Percentiles rank a stretch among this genome's conserved stretches.
Evolutionary conservation across 139 green algal genomes (phyloP).

Genomic region (Closterium sp.): DNA sequence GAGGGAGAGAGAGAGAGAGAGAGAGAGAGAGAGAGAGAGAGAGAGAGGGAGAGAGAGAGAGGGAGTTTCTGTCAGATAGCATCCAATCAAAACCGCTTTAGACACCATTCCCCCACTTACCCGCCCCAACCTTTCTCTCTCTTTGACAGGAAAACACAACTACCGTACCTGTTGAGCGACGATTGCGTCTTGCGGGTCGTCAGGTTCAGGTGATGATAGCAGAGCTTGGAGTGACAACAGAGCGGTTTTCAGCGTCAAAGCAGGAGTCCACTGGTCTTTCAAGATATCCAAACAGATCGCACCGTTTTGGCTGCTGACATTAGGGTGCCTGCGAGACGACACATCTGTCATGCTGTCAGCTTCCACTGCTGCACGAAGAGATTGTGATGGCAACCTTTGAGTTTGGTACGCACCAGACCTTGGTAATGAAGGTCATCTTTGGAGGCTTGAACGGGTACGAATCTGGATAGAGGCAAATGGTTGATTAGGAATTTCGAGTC

Average conservation of each 20-base stretch:
- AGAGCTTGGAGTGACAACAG: slow-evolving; percentile 92
- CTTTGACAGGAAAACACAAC: background rate
- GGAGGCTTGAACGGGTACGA: slow-evolving; percentile 96
- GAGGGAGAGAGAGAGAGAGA: too few species aligned
- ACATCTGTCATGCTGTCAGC: background rate
- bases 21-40: too few species aligned
- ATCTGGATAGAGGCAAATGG: slow-evolving; percentile 23
- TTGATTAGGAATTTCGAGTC: background rate
- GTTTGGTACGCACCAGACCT: slow-evolving; percentile 64
- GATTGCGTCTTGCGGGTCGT: slow-evolving; percentile 95
- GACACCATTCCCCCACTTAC: background rate
- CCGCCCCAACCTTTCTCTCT: too few species aligned
- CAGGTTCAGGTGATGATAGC: slow-evolving; percentile 83
- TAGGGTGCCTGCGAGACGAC: slow-evolving; percentile 54
- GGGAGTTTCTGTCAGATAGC: background rate
- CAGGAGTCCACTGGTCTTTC: slow-evolving; percentile 59
- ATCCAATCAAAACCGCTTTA: background rate
- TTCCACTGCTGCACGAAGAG: background rate
- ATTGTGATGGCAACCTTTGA: background rate
- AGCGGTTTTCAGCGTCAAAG: slow-evolving; percentile 82
- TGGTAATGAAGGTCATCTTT: slow-evolving; percentile 97
- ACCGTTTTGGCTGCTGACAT: slow-evolving; percentile 57
- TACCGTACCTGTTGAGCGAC: slow-evolving; percentile 76
- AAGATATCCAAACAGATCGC: slow-evolving; percentile 69
- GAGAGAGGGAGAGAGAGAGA: too few species aligned